Percentiles rank a stretch among this genome's conserved stretches.
These are phyloP conservation scores for Acmispon strigosus DNA, from an alignment of 306 rosid genomes.

Conservation along the genomic window DNA sequence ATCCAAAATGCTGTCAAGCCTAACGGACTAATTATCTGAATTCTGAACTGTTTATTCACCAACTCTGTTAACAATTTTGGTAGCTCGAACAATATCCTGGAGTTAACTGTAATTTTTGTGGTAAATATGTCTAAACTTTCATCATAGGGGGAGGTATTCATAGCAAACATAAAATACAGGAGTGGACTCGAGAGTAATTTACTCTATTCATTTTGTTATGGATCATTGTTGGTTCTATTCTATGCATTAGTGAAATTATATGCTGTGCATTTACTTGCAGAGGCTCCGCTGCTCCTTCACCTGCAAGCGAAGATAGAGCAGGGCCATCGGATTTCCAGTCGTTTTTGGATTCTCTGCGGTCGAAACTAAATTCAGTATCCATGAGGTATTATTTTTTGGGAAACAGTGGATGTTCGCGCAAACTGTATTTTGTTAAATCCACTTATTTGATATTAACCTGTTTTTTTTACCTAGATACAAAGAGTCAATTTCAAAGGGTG, in stretches of 20 bases:
- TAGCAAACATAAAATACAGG: background rate
- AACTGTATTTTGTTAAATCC: background rate
- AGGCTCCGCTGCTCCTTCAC: constrained; percentile 31
- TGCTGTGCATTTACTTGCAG: constrained; percentile 27
- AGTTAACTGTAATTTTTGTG: background rate
- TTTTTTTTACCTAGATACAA: constrained; percentile 53
- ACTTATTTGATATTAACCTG: constrained; percentile 10
- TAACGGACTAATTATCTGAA: background rate
- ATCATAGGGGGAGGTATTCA: background rate
- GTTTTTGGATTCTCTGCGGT: constrained; percentile 72
- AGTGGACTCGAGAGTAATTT: background rate
- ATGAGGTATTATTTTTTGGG: constrained; percentile 40
- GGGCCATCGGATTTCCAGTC: constrained; percentile 83
- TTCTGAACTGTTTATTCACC: background rate
- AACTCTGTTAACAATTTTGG: background rate
- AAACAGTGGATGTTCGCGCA: background rate
- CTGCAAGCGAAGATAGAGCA: constrained; percentile 44
- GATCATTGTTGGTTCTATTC: background rate
- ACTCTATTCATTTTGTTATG: background rate
- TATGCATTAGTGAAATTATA: background rate
- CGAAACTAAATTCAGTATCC: constrained; percentile 59
- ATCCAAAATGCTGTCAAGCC: background rate
- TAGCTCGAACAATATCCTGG: background rate
- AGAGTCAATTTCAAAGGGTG: constrained; percentile 76
- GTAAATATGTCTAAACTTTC: background rate